phyloP scores from a whole-genome alignment of 371 early-diverging fungal genomes.

The Rhizomucor miehei region DNA sequence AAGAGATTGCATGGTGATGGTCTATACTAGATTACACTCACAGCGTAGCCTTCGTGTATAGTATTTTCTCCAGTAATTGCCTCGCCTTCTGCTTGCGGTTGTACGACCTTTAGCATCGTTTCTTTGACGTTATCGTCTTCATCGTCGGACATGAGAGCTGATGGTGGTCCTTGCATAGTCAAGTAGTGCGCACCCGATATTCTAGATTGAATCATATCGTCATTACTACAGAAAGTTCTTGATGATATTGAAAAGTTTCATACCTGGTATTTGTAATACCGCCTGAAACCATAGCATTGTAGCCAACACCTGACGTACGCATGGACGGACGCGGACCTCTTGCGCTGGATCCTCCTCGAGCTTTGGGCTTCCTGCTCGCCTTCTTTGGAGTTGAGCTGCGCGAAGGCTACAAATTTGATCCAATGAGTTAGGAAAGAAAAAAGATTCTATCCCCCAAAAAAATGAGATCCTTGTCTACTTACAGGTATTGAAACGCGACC shows the following conservation, averaged over 20 bases:
- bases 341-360: background rate
- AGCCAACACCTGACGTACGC: slow-evolving; percentile 35
- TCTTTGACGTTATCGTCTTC: slow-evolving; percentile 49
- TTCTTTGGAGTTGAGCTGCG: too few relatives aligned
- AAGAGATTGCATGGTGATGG: too few relatives aligned
- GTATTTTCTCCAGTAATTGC: slow-evolving; percentile 15
- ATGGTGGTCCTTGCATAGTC: slow-evolving; percentile 45
- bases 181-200: slow-evolving; percentile 63
- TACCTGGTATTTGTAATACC: slow-evolving; percentile 29
- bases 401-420: slow-evolving; percentile 13
- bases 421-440: too few relatives aligned
- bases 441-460: background rate
- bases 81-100: slow-evolving; percentile 6
- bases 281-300: slow-evolving; percentile 43
- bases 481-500: slow-evolving; percentile 55
- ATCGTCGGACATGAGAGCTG: slow-evolving; percentile 65
- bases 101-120: slow-evolving; percentile 43
- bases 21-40: too few relatives aligned
- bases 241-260: slow-evolving; percentile 1
- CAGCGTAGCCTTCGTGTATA: slow-evolving; percentile 58
- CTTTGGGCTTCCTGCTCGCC: slow-evolving; percentile 11
- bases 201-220: slow-evolving; percentile 16
- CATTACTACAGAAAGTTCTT: slow-evolving; percentile 7
- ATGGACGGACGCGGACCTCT: slow-evolving; percentile 8
- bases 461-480: slow-evolving; percentile 16